Conservation (phyloP, 129 eudicot genomes). For the Saussurea involucrata region DNA sequence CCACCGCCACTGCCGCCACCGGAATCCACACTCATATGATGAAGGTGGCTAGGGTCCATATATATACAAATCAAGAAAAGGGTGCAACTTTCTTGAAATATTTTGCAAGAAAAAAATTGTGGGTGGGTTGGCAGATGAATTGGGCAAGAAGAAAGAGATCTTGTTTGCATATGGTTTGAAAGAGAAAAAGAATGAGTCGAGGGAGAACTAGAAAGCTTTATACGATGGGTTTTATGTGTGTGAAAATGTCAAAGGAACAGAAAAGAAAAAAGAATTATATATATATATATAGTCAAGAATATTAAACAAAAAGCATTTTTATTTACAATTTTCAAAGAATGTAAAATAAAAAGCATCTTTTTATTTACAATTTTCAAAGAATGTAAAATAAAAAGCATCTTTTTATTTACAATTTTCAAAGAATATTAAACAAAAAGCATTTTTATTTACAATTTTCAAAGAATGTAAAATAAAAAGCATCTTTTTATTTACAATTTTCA, state of each 20-base stretch:
- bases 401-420: no score
- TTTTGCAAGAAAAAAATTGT: neutral
- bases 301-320: constrained; percentile 2
- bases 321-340: neutral
- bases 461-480: no score
- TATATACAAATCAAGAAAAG: neutral
- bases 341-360: no score
- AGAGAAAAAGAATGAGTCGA: constrained; percentile 18
- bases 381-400: no score
- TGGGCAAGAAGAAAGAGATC: constrained; percentile 28
- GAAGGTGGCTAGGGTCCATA: constrained; percentile 34
- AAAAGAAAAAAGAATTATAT: constrained; percentile 13
- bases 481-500: no score
- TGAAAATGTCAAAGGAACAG: constrained; percentile 27
- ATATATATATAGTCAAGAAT: neutral
- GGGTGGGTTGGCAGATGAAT: constrained; percentile 5
- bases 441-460: neutral
- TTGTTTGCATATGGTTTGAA: constrained; percentile 12
- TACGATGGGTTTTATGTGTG: neutral
- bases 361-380: no score
- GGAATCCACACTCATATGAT: constrained; percentile 36
- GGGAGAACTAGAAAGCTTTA: constrained; percentile 21
- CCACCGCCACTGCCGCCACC: neutral
- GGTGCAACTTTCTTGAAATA: neutral
- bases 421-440: constrained; percentile 8